Conservation (phyloP, 2,329 filamentous ascomycete genomes). For the Colletotrichum trifolii region DNA sequence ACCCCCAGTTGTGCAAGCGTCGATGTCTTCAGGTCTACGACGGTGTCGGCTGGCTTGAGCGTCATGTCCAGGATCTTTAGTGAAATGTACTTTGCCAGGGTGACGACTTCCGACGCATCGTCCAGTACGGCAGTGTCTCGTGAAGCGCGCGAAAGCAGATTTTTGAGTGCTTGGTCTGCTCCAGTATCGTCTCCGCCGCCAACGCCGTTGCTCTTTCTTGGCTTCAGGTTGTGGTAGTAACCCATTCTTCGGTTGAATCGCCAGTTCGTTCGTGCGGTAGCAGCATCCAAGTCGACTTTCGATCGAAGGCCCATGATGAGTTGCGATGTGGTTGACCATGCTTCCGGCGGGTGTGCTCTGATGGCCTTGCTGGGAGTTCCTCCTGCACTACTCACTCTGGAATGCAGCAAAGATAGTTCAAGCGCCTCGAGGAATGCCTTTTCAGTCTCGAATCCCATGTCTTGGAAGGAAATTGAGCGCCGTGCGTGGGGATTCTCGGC, state of each 20-base stretch:
- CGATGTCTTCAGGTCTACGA: not conserved
- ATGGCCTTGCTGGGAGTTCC: not conserved
- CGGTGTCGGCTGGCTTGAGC: not conserved
- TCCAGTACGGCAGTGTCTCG: not conserved
- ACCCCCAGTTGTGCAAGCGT: not conserved
- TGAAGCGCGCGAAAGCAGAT: not conserved
- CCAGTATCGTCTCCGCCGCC: not conserved
- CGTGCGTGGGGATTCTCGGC: too few relatives aligned
- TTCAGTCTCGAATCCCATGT: constrained; percentile 8
- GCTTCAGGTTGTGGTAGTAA: constrained; percentile 4
- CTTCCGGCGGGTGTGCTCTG: not conserved
- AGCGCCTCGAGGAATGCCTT: not conserved
- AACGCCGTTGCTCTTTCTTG: not conserved
- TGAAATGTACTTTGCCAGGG: not conserved
- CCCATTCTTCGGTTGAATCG: constrained; percentile 5
- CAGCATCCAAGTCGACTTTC: not conserved
- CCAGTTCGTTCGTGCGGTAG: not conserved
- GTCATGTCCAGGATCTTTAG: constrained; percentile 1
- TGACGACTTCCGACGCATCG: not conserved
- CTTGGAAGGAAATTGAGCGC: not conserved
- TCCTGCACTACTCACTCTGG: not conserved
- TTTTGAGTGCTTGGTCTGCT: not conserved
- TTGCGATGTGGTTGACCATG: not conserved
- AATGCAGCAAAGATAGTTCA: not conserved
- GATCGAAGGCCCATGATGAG: constrained; percentile 8